Base-by-base conservation (phyloP, 192 early-diverging fungal genomes). In the Coemansia sp. region DNA sequence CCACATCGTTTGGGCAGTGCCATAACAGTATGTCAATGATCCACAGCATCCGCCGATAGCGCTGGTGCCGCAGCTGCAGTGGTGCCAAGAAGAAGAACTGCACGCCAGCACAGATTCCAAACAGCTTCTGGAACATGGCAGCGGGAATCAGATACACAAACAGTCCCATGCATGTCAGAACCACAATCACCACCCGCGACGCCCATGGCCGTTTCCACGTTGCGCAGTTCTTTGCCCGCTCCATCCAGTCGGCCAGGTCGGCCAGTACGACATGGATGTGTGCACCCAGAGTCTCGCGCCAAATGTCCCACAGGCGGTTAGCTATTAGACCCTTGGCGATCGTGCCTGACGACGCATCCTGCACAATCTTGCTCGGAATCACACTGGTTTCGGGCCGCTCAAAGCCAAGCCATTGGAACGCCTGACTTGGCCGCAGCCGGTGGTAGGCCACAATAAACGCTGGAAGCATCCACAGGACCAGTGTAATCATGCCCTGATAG, bases 151-250 rank as follows among this genome's bases (percentile, higher is more conserved):
- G 38, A 20, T 77, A 82, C n/a, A 47, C 48, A 38, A 70, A 65
- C 9, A 73, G 43, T 2, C 70, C 74, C 29, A 74, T 51, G 39
- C 24, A 55, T 12, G 22, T 43, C 61, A 74, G 29, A 13, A 82
- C 71, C 1, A 65, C 20, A 18, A 73, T 71, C 23, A 71, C 61
- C 1, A 58, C 37, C 11, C 80, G 69, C 29, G 80, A 74, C 10
- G 80, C 80, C 74, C 80, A 77, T 3, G 80, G 80, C n/a, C 75
- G 74, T 71, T 68, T 69, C 80, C 80, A 82, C 0, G 73, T 77
- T 1, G 62, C 73, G 61, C 80, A 73, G 62, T 82, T 82, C 55
- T 82, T 82, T 18, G 74, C 74, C 18, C 80, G 63, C 64, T 82
- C 80, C 74, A 82, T 73, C 74, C 66, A 82, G 56, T 82, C 80